These are phyloP conservation scores for Avicennia marina DNA, from an alignment of 257 asterid species.

Conservation along the genomic window DNA sequence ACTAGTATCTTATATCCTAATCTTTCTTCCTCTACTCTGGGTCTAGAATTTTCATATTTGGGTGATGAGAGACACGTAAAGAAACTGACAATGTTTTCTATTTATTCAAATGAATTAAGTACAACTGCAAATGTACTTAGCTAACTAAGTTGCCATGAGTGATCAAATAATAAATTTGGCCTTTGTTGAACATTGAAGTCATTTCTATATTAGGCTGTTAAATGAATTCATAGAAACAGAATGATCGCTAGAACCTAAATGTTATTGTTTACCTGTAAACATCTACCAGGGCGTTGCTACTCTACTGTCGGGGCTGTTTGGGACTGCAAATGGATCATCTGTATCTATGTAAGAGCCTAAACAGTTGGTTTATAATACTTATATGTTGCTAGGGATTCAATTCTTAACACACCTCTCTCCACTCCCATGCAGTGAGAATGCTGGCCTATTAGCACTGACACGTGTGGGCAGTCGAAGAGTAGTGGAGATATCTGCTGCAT, in stretches of 20 bases:
- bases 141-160: no score
- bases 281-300: slow-evolving; percentile 49
- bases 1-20: no score
- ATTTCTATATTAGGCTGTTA: no score
- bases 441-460: slow-evolving; percentile 59
- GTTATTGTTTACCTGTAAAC: neutral
- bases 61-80: no score
- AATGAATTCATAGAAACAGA: neutral
- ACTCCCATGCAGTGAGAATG: slow-evolving; percentile 52
- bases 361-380: neutral
- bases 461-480: slow-evolving; percentile 69
- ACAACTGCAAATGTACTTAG: no score
- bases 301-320: slow-evolving; percentile 46
- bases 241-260: neutral
- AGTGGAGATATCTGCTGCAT: slow-evolving; percentile 61
- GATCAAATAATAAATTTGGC: no score
- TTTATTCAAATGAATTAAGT: no score
- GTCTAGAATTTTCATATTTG: no score
- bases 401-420: no score
- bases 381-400: neutral
- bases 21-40: no score
- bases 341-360: slow-evolving; percentile 47
- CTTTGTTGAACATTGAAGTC: no score
- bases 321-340: slow-evolving; percentile 55
- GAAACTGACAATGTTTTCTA: no score